phyloP scores from a whole-genome alignment of 2,329 filamentous ascomycete species.

The Scedosporium aurantiacum region DNA sequence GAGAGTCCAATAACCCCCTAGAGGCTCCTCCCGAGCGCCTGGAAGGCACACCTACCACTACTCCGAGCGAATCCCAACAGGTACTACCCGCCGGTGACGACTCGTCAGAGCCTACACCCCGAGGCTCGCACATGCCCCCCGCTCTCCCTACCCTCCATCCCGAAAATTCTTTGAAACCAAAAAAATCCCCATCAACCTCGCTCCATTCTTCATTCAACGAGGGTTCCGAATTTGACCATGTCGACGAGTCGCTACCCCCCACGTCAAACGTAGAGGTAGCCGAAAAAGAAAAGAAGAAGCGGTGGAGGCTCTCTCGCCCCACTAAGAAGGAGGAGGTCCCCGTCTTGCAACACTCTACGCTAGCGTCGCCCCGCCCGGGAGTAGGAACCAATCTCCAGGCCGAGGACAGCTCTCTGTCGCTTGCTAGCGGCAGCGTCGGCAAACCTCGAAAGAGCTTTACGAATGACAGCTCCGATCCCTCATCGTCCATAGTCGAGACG shows the following conservation, averaged over 20 bases:
- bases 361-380: constrained; percentile 32
- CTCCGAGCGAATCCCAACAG: constrained; percentile 7
- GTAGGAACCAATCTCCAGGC: constrained; percentile 54
- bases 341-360: constrained; percentile 24
- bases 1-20: constrained; percentile 35
- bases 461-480: constrained; percentile 38
- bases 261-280: constrained; percentile 27
- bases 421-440: constrained; percentile 46
- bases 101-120: constrained; percentile 35
- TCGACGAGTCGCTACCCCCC: constrained; percentile 42
- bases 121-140: constrained; percentile 31
- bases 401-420: constrained; percentile 55
- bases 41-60: not conserved
- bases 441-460: constrained; percentile 37
- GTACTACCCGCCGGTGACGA: constrained; percentile 15
- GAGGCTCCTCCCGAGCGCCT: constrained; percentile 18
- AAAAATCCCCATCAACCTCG: constrained; percentile 65
- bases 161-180: constrained; percentile 25
- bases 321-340: constrained; percentile 44
- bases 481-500: constrained; percentile 26
- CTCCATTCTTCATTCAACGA: constrained; percentile 70
- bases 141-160: constrained; percentile 28
- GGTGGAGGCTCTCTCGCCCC: constrained; percentile 60
- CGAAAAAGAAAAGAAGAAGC: constrained; percentile 59
- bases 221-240: constrained; percentile 66